Base-by-base conservation (phyloP, 2,329 filamentous ascomycete species). In the Chrysosporium queenslandicum region DNA sequence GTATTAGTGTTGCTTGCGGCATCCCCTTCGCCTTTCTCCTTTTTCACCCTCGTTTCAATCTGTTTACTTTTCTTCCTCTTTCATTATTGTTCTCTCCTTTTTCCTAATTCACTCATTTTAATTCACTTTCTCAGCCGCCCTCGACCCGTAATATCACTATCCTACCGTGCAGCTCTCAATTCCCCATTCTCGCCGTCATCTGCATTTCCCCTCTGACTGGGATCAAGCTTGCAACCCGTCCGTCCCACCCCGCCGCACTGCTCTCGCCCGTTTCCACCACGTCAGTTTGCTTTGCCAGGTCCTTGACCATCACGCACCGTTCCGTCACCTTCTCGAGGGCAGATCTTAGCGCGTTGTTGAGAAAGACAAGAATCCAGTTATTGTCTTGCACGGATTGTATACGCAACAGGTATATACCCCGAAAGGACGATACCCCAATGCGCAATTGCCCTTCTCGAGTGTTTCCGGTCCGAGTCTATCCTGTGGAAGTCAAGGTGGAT, bases 31-130 rank as follows among this genome's bases (percentile, higher is more conserved):
- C 46, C 52, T 37, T 55, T 41, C 39, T 39, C 40, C 32, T 36
- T 53, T 53, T 37, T 45, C 21, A 46, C 18, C 32, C 49, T 45
- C 41, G 40, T 51, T 51, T 45, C 49, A 27, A 45, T 54, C 52
- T 46, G 11, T 47, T 53, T 48, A 34, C 34, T 46, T 36, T 46
- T 11, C 5, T 11, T 40, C 11, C 6, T 21, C 27, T 39, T 23
- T 46, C 25, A 14, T 42, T 32, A 32, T 37, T 46, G 32, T 30
- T 36, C 18, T 14, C 30, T 37, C 16, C 30, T 45, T 46, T 46
- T 34, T 30, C 32, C 32, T 46, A 39, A 46, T 47, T 41, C 50
- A 47, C 34, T 52, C 50, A 18, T 46, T 50, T 43, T 47, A 52
- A 52, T 52, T 47, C 43, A 29, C 23, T 42, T 41, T 23, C 39